Evolutionary conservation across 768 basidiomycete species (phyloP).

Genomic region (Psilocybe cubensis): DNA sequence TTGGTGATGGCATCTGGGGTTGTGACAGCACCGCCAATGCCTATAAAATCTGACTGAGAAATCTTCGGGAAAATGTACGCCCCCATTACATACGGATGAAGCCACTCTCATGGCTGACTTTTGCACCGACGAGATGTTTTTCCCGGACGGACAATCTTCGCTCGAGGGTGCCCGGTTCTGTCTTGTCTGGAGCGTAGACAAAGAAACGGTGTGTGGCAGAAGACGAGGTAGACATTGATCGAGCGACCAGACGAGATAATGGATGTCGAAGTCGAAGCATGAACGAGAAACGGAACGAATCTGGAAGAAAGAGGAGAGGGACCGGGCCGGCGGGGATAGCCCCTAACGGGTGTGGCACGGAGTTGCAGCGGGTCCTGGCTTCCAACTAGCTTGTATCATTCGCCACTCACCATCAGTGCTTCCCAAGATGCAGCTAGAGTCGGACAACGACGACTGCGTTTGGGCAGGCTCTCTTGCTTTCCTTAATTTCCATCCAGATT

Average conservation of each 20-base stretch:
- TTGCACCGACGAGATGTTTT: constrained; percentile 52
- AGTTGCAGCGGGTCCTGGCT: neutral
- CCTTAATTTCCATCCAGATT: constrained; percentile 46
- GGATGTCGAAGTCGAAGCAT: constrained; percentile 11
- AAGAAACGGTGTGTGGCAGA: constrained; percentile 35
- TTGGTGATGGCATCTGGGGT: constrained; percentile 59
- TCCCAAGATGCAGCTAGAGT: constrained; percentile 20
- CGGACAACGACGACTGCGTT: constrained; percentile 2
- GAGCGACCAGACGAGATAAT: constrained; percentile 6
- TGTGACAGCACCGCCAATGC: constrained; percentile 59
- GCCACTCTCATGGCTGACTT: constrained; percentile 43
- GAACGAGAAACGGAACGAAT: no score
- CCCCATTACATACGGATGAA: constrained; percentile 48
- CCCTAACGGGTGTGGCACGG: neutral
- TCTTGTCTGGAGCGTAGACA: constrained; percentile 71
- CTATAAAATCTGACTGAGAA: constrained; percentile 31
- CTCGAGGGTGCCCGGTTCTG: constrained; percentile 57
- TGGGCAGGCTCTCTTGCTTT: constrained; percentile 2
- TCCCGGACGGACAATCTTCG: constrained; percentile 60
- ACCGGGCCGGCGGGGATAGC: neutral
- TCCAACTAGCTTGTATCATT: neutral
- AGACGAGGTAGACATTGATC: constrained; percentile 26
- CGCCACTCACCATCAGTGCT: neutral
- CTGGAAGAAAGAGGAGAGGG: neutral
- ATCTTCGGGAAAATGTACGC: neutral